Conservation (phyloP, 768 basidiomycete species). For the Fomitopsis pulvina region DNA sequence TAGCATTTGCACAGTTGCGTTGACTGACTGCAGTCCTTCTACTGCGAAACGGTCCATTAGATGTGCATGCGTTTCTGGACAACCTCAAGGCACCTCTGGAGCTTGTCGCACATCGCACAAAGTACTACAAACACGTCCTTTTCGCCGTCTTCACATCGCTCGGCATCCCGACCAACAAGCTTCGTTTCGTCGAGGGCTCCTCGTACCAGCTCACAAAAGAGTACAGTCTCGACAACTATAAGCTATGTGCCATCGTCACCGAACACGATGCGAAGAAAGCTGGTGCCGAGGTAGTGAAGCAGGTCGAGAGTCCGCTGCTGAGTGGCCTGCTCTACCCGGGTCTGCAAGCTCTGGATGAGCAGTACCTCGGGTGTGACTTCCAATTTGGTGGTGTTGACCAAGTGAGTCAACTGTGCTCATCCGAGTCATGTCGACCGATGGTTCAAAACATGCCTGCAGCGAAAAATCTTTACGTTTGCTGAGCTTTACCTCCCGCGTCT, state of each 20-base stretch:
- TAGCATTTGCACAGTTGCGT: not conserved
- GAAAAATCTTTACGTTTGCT: slow-evolving; percentile 98
- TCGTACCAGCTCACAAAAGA: slow-evolving; percentile 88
- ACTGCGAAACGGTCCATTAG: slow-evolving; percentile 37
- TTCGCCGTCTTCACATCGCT: slow-evolving; percentile 81
- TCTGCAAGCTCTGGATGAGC: slow-evolving; percentile 93
- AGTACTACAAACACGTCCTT: slow-evolving; percentile 84
- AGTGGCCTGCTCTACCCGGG: slow-evolving; percentile 95
- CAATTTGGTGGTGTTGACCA: slow-evolving; percentile 98
- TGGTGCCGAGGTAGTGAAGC: slow-evolving; percentile 98
- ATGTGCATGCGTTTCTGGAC: slow-evolving; percentile 96
- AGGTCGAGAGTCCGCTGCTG: slow-evolving; percentile 85
- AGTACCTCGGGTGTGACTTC: slow-evolving; percentile 93
- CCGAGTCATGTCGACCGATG: not conserved
- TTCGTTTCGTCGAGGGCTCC: slow-evolving; percentile 84
- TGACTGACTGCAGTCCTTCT: not conserved
- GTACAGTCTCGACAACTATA: slow-evolving; percentile 94
- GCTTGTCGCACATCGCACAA: slow-evolving; percentile 79
- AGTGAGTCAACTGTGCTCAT: slow-evolving; percentile 36
- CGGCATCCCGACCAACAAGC: slow-evolving; percentile 80
- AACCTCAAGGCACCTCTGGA: slow-evolving; percentile 94
- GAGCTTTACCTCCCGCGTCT: slow-evolving; percentile 91
- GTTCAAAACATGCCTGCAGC: slow-evolving; percentile 37
- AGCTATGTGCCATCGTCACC: slow-evolving; percentile 82
- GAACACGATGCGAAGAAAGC: slow-evolving; percentile 98